These are phyloP conservation scores for Trichoderma citrinoviride DNA, from an alignment of 2,329 filamentous ascomycete species.

Conservation along the genomic window DNA sequence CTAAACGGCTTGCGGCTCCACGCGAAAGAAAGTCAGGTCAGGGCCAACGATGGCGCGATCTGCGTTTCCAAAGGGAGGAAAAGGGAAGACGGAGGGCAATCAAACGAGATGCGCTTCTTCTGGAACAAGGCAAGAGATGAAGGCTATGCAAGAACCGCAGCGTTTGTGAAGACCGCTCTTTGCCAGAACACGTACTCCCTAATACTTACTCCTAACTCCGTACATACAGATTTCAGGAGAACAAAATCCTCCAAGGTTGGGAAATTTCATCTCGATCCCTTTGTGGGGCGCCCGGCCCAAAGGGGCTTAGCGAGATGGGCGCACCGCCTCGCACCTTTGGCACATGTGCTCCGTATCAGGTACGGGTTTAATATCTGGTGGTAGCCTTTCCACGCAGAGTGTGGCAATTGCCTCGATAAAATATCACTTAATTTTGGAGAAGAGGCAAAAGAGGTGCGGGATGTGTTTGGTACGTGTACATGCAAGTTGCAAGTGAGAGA, in stretches of 20 bases:
- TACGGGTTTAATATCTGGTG: neutral
- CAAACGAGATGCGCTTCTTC: slow-evolving; percentile 20
- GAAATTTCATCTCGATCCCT: slow-evolving; percentile 23
- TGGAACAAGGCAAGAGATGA: slow-evolving; percentile 17
- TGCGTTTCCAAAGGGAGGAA: neutral
- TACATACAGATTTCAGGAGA: slow-evolving; percentile 20
- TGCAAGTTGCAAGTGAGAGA: too few species aligned
- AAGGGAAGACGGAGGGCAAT: neutral
- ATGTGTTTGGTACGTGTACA: too few species aligned
- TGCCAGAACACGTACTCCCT: slow-evolving; percentile 20
- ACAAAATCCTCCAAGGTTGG: slow-evolving; percentile 21
- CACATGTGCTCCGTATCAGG: slow-evolving; percentile 1
- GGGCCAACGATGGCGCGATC: slow-evolving; percentile 7
- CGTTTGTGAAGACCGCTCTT: slow-evolving; percentile 20
- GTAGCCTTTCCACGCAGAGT: neutral
- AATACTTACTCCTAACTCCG: slow-evolving; percentile 20
- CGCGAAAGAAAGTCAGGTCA: neutral
- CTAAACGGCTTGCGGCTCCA: slow-evolving; percentile 10
- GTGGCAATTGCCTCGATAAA: neutral
- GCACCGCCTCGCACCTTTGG: slow-evolving; percentile 7
- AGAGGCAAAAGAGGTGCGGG: too few species aligned
- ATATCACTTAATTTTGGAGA: too few species aligned
- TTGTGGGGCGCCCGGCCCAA: slow-evolving; percentile 8
- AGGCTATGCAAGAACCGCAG: slow-evolving; percentile 16
- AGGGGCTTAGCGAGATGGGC: slow-evolving; percentile 18